Conservation (phyloP, 108 stramenopile genomes). For the Cyclostephanos tholiformis region DNA sequence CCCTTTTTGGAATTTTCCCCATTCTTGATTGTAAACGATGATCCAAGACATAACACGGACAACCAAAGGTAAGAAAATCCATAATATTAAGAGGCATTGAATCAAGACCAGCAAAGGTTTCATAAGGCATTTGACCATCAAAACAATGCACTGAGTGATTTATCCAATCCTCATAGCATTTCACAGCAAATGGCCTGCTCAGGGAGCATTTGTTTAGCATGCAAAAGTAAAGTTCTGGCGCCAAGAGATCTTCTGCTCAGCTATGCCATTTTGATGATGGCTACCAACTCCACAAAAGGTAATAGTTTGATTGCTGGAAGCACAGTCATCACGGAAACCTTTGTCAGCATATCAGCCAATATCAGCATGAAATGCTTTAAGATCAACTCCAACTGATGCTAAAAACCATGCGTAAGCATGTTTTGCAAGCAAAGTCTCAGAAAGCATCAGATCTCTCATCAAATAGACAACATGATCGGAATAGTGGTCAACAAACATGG, state of each 20-base stretch:
- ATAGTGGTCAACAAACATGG: no score
- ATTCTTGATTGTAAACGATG: conserved; percentile 10
- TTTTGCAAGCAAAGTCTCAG: conserved; percentile 29
- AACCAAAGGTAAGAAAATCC: conserved; percentile 25
- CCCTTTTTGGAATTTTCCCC: conserved; percentile 34
- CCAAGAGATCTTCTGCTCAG: conserved; percentile 11
- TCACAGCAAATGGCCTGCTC: conserved; percentile 44
- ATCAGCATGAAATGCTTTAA: conserved; percentile 45
- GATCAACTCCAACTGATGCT: conserved; percentile 20
- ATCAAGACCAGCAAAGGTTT: not conserved
- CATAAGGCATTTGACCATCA: not conserved
- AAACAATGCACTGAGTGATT: conserved; percentile 35
- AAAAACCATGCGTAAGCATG: conserved; percentile 16
- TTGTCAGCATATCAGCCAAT: no score
- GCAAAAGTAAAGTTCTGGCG: conserved; percentile 17
- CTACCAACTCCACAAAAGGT: conserved; percentile 26
- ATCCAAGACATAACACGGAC: conserved; percentile 23
- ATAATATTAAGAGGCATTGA: not conserved
- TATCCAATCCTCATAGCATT: conserved; percentile 35
- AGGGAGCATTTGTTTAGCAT: conserved; percentile 21
- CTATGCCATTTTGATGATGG: no score
- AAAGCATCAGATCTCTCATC: conserved; percentile 23
- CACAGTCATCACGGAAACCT: conserved; percentile 8
- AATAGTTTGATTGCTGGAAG: conserved; percentile 12
- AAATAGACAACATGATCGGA: conserved; percentile 16